phyloP scores from a whole-genome alignment of 1,284 basidiomycete species.

The Phellopilus nigrolimitatus region DNA sequence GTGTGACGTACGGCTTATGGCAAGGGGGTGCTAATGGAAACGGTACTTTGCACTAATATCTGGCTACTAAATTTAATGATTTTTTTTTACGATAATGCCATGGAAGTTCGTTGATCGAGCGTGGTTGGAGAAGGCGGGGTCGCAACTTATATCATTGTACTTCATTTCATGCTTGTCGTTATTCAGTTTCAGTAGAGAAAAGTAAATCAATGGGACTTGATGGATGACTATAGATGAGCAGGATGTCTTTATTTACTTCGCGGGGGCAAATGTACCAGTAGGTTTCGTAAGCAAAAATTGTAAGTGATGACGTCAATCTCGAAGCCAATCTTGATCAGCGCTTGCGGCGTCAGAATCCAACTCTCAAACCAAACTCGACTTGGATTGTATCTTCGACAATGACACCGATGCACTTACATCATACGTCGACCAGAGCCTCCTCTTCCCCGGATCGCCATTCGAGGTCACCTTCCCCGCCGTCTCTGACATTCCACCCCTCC shows the following conservation, averaged over 20 bases:
- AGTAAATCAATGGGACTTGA: background rate
- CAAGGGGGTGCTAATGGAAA: slow-evolving; percentile 59
- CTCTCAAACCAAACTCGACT: no score
- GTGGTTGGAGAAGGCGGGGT: background rate
- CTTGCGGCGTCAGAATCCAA: no score
- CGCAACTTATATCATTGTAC: background rate
- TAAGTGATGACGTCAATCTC: no score
- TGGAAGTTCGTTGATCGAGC: slow-evolving; percentile 23
- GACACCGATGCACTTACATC: no score
- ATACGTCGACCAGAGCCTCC: no score
- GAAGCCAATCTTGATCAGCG: no score
- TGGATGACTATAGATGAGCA: no score
- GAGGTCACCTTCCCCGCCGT: slow-evolving; percentile 29
- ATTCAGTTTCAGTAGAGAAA: background rate
- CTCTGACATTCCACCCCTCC: slow-evolving; percentile 41
- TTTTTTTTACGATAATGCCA: slow-evolving; percentile 15
- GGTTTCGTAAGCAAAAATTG: no score
- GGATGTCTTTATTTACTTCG: background rate
- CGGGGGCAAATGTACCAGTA: no score
- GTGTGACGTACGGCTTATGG: slow-evolving; percentile 92
- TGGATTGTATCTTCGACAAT: no score
- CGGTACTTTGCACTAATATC: slow-evolving; percentile 22
- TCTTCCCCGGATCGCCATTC: no score
- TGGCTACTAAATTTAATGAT: slow-evolving; percentile 18
- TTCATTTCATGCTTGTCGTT: background rate